A percentile compares a stretch with the other conserved stretches of the same genome.
Evolutionary conservation across 352 stramenopile genomes (phyloP).

Genomic region (Peronospora belbahrii): DNA sequence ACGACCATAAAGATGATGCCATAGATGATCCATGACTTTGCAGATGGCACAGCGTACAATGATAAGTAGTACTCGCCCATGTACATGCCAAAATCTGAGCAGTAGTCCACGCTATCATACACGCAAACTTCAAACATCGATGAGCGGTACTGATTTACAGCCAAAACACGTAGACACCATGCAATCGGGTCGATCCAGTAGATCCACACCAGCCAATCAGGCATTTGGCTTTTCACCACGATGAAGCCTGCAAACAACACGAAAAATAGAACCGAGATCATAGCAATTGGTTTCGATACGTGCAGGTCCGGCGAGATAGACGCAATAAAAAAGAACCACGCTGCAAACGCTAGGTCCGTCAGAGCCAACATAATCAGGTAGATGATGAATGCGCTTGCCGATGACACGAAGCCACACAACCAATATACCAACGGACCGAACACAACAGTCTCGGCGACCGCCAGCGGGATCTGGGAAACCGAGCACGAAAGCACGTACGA

Average conservation of each 20-base stretch:
- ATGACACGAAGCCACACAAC: slow-evolving; percentile 40
- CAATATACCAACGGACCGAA: slow-evolving; percentile 78
- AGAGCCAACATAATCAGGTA: slow-evolving; percentile 17
- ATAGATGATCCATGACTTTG: neutral
- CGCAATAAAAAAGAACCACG: slow-evolving; percentile 36
- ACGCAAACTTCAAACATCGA: slow-evolving; percentile 14
- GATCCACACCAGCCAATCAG: slow-evolving; percentile 32
- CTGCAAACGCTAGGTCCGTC: slow-evolving; percentile 26
- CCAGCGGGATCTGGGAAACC: slow-evolving; percentile 47
- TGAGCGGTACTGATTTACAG: slow-evolving; percentile 26
- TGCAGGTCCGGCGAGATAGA: slow-evolving; percentile 14
- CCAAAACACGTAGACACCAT: slow-evolving; percentile 31
- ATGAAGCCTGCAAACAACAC: slow-evolving; percentile 44
- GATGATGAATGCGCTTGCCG: slow-evolving; percentile 18
- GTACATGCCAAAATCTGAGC: slow-evolving; percentile 27
- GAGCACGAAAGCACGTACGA: slow-evolving; percentile 44
- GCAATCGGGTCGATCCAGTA: slow-evolving; percentile 45
- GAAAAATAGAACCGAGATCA: slow-evolving; percentile 20
- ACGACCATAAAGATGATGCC: slow-evolving; percentile 23
- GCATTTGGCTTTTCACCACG: slow-evolving; percentile 1
- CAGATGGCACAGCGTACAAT: slow-evolving; percentile 21
- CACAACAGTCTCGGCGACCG: slow-evolving; percentile 40
- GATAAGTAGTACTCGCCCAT: slow-evolving; percentile 29
- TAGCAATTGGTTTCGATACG: slow-evolving; percentile 20
- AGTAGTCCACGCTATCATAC: slow-evolving; percentile 29